A percentile compares a stretch with the other conserved stretches of the same genome.
phyloP scores from a whole-genome alignment of 75 land plant genomes.

The Larix kaempferi region DNA sequence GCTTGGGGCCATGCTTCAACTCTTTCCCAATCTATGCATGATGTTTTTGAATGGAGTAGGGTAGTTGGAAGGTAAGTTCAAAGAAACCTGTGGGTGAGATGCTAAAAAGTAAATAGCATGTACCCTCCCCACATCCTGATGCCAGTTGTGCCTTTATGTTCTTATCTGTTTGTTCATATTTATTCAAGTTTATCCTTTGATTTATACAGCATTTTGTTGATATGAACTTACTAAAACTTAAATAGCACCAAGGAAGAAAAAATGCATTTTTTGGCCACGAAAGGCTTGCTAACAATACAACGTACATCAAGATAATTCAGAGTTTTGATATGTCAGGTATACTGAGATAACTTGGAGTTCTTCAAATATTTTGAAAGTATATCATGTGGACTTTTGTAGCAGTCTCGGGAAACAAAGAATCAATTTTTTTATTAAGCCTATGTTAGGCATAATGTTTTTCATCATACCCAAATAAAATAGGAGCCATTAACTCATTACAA shows the following conservation, averaged over 20 bases:
- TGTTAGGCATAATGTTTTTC: too few species aligned
- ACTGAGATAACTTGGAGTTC: too few species aligned
- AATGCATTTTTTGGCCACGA: neutral
- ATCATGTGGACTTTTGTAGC: too few species aligned
- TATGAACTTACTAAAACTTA: neutral
- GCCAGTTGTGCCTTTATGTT: neutral
- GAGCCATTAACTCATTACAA: neutral
- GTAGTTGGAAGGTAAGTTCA: neutral
- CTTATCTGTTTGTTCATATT: neutral
- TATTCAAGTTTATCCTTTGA: neutral
- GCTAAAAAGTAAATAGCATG: neutral
- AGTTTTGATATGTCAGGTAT: too few species aligned
- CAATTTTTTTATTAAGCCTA: too few species aligned
- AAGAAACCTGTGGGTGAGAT: neutral
- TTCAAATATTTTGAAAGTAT: too few species aligned
- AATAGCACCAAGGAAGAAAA: neutral
- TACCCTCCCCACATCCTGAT: neutral
- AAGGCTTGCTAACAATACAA: neutral
- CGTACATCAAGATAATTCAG: too few species aligned
- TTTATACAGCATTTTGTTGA: neutral
- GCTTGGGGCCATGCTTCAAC: neutral
- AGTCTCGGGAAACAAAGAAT: too few species aligned
- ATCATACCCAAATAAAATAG: neutral
- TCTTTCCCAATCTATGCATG: neutral
- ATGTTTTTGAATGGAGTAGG: conserved; percentile 3